These are phyloP conservation scores for Pseudoturritis turrita DNA, from an alignment of 345 rosid species.

Conservation along the genomic window DNA sequence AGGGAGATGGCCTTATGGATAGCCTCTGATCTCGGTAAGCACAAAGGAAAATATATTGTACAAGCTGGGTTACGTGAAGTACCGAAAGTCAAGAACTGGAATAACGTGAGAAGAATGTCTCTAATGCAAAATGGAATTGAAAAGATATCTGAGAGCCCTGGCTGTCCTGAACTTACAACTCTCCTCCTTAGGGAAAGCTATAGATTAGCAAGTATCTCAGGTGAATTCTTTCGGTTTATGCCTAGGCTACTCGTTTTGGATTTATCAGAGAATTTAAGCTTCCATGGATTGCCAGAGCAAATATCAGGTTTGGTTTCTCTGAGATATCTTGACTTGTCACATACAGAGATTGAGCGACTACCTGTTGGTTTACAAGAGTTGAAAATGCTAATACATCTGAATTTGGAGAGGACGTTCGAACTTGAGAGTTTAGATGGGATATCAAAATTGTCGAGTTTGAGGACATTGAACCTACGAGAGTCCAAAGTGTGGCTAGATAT, in stretches of 20 bases:
- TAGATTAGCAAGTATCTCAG: background rate
- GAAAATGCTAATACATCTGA: too few species aligned
- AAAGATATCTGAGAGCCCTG: background rate
- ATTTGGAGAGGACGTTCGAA: too few species aligned
- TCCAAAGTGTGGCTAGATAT: too few species aligned
- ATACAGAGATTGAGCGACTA: background rate
- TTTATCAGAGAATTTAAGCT: slow-evolving; percentile 12
- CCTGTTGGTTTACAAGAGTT: too few species aligned
- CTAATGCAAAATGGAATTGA: slow-evolving; percentile 17
- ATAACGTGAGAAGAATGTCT: slow-evolving; percentile 14
- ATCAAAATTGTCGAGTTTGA: too few species aligned
- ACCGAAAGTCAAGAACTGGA: background rate
- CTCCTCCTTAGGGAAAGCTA: slow-evolving; percentile 10
- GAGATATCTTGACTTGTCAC: background rate
- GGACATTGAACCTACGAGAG: too few species aligned
- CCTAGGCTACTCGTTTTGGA: slow-evolving; percentile 23
- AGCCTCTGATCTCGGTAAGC: background rate
- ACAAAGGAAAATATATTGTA: background rate
- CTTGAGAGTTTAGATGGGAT: too few species aligned
- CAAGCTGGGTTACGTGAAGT: background rate
- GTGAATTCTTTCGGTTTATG: slow-evolving; percentile 24
- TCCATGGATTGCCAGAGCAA: too few species aligned
- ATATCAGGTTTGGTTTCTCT: background rate
- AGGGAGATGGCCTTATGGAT: slow-evolving; percentile 36
- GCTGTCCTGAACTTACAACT: slow-evolving; percentile 18